Base-by-base conservation (phyloP, 2,329 filamentous ascomycete genomes). In the Talaromyces sp. region DNA sequence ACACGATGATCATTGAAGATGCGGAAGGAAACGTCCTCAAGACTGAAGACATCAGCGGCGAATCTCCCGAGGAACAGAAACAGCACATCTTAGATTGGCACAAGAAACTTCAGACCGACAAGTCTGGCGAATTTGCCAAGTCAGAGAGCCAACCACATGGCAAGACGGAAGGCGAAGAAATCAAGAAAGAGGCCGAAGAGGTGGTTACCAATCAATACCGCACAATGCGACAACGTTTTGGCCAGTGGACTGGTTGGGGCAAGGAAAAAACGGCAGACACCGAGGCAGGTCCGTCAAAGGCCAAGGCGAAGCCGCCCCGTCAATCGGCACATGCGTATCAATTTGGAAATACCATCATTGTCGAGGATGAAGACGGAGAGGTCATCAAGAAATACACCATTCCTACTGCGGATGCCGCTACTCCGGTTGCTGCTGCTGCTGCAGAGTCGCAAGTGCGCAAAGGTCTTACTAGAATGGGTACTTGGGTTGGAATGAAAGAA, bases 1-100 rank as follows among this genome's bases (percentile, higher is more conserved):
- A 88, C 59, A 76, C 96, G 27, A 84, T 95, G 44, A 79, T 97
- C 6, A 86, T 96, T 61, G 94, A 98, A 75, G 90, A 96, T 68
- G 82, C 88, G 65, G 89, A 96, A 61, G 94, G 94, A 7, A 93
- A 97, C 60, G 93, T 97, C 2, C 73, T 97, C 5, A 85, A 85
- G 18, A 85, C 91, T 0, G 82, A 88, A 65, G 75, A 84, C 50
- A 82, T 73, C 10, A 71, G 66, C 16, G 67, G 78, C 36, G 71
- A 79, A 64, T 76, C 74, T 53, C 82, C 84, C 4, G 83, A 84
- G n/a, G 84, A 91, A 66, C 76, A 87, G 53, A 77, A 84, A 56
- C 85, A 86, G 68, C 82, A 86, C 51, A 89, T 81, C 14, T 66
- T 76, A 57, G 71, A 76, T 10, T 80, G 83, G 66, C 81, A 79